Evolutionary conservation across 768 basidiomycete genomes (phyloP), one percentile per base, ranked within the genome.

Genomic region (Calocera cornea): DNA sequence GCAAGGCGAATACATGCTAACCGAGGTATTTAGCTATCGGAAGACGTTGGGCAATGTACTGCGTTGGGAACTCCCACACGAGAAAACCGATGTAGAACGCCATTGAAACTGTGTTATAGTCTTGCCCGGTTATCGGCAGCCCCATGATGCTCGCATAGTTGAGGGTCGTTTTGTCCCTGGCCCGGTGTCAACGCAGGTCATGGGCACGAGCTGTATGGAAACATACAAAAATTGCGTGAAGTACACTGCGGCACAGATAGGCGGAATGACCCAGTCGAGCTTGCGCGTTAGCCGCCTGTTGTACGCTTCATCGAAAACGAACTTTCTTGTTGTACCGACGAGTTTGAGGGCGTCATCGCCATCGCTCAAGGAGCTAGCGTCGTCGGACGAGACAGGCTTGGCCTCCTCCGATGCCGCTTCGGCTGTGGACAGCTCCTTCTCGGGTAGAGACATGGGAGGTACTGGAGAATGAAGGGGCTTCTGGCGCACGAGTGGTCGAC

Each of bases 141-240:
- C 83, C 83, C 85, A 87, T 86, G 68, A 87, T 82, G 70, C 84
- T 85, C n/a, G 86, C 86, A 78, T 87, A 87, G 72, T 86, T 87
- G 41, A 87, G 73, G 14, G 84, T 83, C 2, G 86, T 86, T 78
- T 88, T 88, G 74, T 88, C 87, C 68, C 86, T 86, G 67, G 3
- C 67, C 64, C 41, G 36, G 41, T 67, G 14, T 49, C 65, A 54
- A 44, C 14, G 19, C 33, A 16, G 24, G 50, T 29, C 12, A 44
- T 8, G 16, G 10, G 19, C 27, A 16, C 34, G 27, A 38, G 17
- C 11, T n/a, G 1, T 41, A 22, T 54, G 29, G 22, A 16, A 8
- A 69, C 83, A 65, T 72, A 87, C 84, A 87, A 72, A 70, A 83
- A 87, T 71, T 87, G 85, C 0, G 83, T 84, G 72, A 87, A 87